phyloP scores from a whole-genome alignment of 345 rosid species.

The Linum trigynum region DNA sequence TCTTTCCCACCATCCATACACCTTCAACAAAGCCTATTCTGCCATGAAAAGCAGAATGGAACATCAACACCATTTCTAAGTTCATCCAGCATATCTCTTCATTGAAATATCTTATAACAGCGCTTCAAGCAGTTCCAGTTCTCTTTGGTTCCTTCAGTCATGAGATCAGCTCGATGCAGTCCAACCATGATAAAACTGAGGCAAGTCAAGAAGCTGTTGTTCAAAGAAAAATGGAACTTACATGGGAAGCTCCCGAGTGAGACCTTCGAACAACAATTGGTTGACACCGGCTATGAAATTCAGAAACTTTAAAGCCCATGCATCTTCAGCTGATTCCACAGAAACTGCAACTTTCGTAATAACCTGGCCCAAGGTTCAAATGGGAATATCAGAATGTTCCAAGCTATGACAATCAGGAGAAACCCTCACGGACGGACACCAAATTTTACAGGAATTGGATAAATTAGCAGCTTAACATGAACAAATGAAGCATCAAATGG shows the following conservation, averaged over 20 bases:
- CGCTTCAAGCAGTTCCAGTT: background rate
- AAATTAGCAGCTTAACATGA: slow-evolving; percentile 5
- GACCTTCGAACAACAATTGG: slow-evolving; percentile 58
- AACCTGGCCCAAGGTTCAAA: slow-evolving; percentile 30
- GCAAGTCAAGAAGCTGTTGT: background rate
- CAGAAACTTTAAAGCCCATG: slow-evolving; percentile 61
- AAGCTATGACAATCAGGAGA: background rate
- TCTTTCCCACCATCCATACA: slow-evolving; percentile 59
- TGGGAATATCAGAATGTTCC: slow-evolving; percentile 2
- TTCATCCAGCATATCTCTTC: background rate
- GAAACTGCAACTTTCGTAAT: slow-evolving; percentile 38
- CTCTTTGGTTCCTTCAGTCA: background rate
- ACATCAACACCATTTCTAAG: slow-evolving; percentile 10
- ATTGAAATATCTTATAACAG: slow-evolving; percentile 3
- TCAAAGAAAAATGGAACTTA: slow-evolving; percentile 29
- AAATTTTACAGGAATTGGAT: background rate
- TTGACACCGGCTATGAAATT: slow-evolving; percentile 52
- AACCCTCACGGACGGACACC: background rate
- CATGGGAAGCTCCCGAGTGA: slow-evolving; percentile 77
- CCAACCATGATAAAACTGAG: background rate
- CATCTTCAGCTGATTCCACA: slow-evolving; percentile 49
- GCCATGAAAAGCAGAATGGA: slow-evolving; percentile 21
- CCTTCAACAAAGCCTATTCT: slow-evolving; percentile 57
- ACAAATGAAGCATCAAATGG: background rate
- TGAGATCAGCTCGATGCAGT: background rate